Evolutionary conservation across 2,329 filamentous ascomycete genomes (phyloP), one percentile per base, ranked within the genome.

Genomic region (Calonectria multiphialidica): DNA sequence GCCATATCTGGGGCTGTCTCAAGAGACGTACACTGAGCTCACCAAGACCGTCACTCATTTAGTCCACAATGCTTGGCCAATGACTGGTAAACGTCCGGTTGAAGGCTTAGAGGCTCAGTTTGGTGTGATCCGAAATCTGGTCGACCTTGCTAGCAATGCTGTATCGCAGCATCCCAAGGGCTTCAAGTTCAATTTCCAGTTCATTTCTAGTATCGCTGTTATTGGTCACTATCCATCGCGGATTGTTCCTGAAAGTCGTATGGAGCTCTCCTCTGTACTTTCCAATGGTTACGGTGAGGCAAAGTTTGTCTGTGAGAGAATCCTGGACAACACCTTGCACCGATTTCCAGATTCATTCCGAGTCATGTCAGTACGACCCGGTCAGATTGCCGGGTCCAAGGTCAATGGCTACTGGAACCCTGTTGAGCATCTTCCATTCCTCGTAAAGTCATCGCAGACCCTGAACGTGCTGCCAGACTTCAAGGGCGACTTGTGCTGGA

Each of bases 351-450:
- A 82, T 0, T 79, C 74, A 1, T 89, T 90, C 80, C 83, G 84
- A 16, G 71, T 86, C 1, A 87, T 85, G 82, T 79, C 78, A 0
- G 84, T 87, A 0, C 84, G 89, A 0, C 81, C 86, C 0, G 90
- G 87, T 0, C 90, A 91, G 77, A 87, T 91, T 47, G 83, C 89
- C 1, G 90, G 90, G 0, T 61, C 55, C 0, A 42, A 15, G 35
- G 1, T 28, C 21, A 61, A 28, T n/a, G 55, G 55, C 1, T 87
- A 86, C 75, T 91, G 89, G 90, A 91, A 91, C 73, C 80, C 84
- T 0, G 82, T 83, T 33, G 88, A 91, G 75, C 87, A 90, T 72
- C 80, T 90, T 87, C 90, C 72, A 79, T 90, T 18, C 72, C 67
- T 91, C 23, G 76, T 89, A 61, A 89, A 89, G 77, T 87, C 86